Base-by-base conservation (phyloP, 2,329 filamentous ascomycete genomes). In the Paramyrothecium roridum region DNA sequence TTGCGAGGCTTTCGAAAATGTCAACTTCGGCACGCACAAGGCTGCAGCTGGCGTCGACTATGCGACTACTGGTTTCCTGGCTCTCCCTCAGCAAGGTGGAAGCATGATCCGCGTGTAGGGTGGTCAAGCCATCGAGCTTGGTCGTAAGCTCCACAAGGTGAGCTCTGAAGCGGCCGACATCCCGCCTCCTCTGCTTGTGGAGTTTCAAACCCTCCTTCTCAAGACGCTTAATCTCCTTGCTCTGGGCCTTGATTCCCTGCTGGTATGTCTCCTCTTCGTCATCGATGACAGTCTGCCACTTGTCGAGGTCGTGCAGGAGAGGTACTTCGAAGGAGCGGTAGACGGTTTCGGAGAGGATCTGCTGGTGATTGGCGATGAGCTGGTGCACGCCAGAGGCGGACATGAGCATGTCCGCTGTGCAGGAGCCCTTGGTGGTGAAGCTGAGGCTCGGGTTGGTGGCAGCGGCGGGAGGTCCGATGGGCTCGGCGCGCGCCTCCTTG, bases 271-370 rank as follows among this genome's bases (percentile, higher is more conserved):
- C 80, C 64, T 87, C 82, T 65, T 88, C 86, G 62, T 88, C 85
- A 56, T 86, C 84, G 56, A 88, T 82, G 61, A 82, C 79, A 52
- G 76, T 76, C 53, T 80, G 79, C 84, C 85, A 89, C 59, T 80
- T 80, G 68, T 89, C 86, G 30, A 88, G 75, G 70, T 88, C 86
- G 71, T 88, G 84, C n/a, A 88, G 76, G 21, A 89, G 73, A 3
- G 86, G 86, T 40, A 88, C 84, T 70, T 89, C 86, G 67, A 89
- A 88, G 56, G 78, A 79, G 54, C 85, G 78, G 70, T 89, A 88
- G 10, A 89, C 83, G 0, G 84, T 88, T 70, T 89, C 86, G 59
- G 80, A 83, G 3, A 89, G 78, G 62, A 89, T 88, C 65, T 88
- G 84, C 68, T 87, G 83, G 73, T 89, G 86, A 71, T 88, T 89